Conservation (phyloP, 805 yeast species). For the Tetrapisispora nanseiensis region DNA sequence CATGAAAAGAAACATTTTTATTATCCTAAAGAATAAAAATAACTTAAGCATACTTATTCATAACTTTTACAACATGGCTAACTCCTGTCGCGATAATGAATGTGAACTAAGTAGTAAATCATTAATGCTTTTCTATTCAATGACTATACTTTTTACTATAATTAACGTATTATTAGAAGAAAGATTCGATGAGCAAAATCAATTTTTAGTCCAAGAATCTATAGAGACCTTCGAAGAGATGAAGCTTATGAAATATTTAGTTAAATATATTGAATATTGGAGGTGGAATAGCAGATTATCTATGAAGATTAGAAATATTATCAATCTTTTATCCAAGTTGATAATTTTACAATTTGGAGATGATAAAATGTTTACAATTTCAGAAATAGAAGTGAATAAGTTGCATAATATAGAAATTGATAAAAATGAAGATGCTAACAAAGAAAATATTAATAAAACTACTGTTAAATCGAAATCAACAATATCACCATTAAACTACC, state of each 20-base stretch:
- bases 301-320: constrained; percentile 47
- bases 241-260: constrained; percentile 36
- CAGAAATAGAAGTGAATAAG: constrained; percentile 39
- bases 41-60: constrained; percentile 9
- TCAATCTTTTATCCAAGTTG: constrained; percentile 44
- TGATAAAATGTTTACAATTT: constrained; percentile 28
- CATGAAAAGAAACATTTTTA: constrained; percentile 18
- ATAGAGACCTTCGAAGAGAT: constrained; percentile 12
- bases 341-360: constrained; percentile 58
- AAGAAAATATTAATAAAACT: not conserved
- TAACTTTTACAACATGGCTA: constrained; percentile 16
- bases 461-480: constrained; percentile 26
- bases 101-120: constrained; percentile 14
- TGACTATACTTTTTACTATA: constrained; percentile 20
- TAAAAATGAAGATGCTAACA: constrained; percentile 9
- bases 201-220: constrained; percentile 1
- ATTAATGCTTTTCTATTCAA: constrained; percentile 15
- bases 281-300: constrained; percentile 41
- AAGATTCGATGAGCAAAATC: constrained; percentile 5
- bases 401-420: constrained; percentile 30
- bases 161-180: constrained; percentile 16
- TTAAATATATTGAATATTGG: constrained; percentile 54
- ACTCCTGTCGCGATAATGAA: constrained; percentile 18
- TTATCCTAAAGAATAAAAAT: constrained; percentile 8
- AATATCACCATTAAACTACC: constrained; percentile 80